phyloP scores from a whole-genome alignment of 495 filamentous ascomycete genomes.

The Neurospora sp. region DNA sequence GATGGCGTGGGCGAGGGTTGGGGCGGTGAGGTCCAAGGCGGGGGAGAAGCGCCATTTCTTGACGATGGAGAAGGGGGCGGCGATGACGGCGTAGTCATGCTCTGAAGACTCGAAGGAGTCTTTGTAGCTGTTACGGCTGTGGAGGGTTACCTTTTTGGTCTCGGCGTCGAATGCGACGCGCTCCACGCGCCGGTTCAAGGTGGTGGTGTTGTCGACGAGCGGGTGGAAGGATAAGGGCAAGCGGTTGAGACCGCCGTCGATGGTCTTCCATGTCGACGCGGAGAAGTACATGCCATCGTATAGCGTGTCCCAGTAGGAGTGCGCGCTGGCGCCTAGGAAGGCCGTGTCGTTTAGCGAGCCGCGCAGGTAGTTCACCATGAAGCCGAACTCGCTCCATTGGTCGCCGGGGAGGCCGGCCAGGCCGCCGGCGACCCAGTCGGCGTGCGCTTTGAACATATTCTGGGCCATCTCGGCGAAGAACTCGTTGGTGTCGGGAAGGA shows the following conservation, averaged over 20 bases:
- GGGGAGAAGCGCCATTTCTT: constrained; percentile 42
- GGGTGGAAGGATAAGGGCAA: constrained; percentile 55
- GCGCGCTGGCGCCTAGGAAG: constrained; percentile 19
- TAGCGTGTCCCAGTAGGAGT: constrained; percentile 27
- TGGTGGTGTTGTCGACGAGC: constrained; percentile 42
- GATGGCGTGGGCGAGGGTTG: constrained; percentile 40
- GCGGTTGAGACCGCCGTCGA: constrained; percentile 50
- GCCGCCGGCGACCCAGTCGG: constrained; percentile 30
- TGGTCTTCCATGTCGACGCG: constrained; percentile 51
- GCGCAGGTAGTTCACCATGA: constrained; percentile 48
- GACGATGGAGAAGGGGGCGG: constrained; percentile 51
- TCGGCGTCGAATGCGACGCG: constrained; percentile 31
- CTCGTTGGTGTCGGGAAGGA: constrained; percentile 18
- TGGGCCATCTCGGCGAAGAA: constrained; percentile 36
- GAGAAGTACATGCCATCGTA: constrained; percentile 50
- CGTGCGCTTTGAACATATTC: constrained; percentile 58
- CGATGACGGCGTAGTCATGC: constrained; percentile 57
- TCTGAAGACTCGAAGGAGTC: constrained; percentile 34
- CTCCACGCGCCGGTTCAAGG: constrained; percentile 43
- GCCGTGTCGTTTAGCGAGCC: constrained; percentile 47
- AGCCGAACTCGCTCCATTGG: constrained; percentile 53
- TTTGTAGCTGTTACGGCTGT: constrained; percentile 33
- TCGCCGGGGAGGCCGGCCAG: constrained; percentile 28
- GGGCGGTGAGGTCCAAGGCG: constrained; percentile 28
- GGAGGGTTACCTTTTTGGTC: constrained; percentile 35